These are phyloP conservation scores for Zasmidium citrigriseum DNA, from an alignment of 2,329 filamentous ascomycete genomes.

Conservation along the genomic window DNA sequence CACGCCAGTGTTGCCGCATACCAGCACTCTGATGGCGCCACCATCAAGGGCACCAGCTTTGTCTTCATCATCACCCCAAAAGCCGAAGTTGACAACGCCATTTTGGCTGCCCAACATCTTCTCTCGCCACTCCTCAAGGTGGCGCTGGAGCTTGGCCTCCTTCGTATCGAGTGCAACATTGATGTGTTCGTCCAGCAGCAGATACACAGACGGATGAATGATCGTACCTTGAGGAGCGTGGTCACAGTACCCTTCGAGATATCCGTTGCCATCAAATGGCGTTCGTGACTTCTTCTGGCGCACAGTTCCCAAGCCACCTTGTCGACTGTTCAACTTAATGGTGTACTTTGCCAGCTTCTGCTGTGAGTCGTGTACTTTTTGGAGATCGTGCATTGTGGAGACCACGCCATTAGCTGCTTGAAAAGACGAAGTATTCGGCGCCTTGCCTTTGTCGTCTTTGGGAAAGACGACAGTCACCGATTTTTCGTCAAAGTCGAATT, in stretches of 20 bases:
- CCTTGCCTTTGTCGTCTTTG: constrained; percentile 13
- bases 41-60: constrained; percentile 18
- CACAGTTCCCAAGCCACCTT: constrained; percentile 14
- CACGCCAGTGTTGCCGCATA: constrained; percentile 27
- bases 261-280: constrained; percentile 21
- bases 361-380: constrained; percentile 21
- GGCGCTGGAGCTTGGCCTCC: constrained; percentile 29
- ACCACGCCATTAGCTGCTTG: constrained; percentile 21
- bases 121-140: constrained; percentile 29
- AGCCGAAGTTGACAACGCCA: constrained; percentile 23
- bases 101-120: constrained; percentile 23
- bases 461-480: constrained; percentile 22
- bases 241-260: constrained; percentile 24
- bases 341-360: constrained; percentile 14
- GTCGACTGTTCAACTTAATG: constrained; percentile 17
- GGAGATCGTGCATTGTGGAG: constrained; percentile 26
- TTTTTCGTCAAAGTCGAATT: constrained; percentile 11
- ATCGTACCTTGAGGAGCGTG: constrained; percentile 34
- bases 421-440: constrained; percentile 7
- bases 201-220: constrained; percentile 38
- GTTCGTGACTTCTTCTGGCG: constrained; percentile 20
- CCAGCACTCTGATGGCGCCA: constrained; percentile 35
- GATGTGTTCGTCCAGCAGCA: constrained; percentile 33
- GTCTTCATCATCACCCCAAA: constrained; percentile 29
- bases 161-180: constrained; percentile 27